These are phyloP conservation scores for Chytriomyces confervae DNA, from an alignment of 192 early-diverging fungal genomes.

Conservation along the genomic window DNA sequence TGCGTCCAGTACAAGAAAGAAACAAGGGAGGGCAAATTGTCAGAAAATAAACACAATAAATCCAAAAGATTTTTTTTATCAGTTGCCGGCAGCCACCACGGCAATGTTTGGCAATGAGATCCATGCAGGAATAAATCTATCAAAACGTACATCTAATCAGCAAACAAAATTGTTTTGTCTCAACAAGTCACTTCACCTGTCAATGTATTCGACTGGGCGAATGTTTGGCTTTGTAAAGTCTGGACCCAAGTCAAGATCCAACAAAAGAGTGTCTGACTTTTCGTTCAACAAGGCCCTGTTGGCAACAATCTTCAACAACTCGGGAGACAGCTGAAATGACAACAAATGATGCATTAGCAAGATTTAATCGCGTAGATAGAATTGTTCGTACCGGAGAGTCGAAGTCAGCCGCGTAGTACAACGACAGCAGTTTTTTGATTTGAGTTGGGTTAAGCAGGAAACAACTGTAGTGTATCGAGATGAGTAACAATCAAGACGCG, in stretches of 20 bases:
- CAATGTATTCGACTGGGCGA: constrained; percentile 69
- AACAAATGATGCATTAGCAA: background rate
- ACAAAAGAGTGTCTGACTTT: constrained; percentile 85
- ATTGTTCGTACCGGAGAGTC: constrained; percentile 72
- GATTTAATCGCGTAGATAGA: constrained; percentile 7
- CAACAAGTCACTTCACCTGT: constrained; percentile 39
- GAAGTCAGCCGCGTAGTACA: constrained; percentile 96
- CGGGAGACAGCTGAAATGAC: constrained; percentile 73
- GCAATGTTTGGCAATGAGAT: constrained; percentile 57
- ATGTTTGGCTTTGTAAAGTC: constrained; percentile 66
- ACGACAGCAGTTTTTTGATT: constrained; percentile 95
- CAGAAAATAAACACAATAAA: no score
- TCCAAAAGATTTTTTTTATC: background rate
- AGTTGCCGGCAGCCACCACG: constrained; percentile 21
- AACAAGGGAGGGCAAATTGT: no score
- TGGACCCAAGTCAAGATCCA: constrained; percentile 77
- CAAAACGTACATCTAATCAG: no score
- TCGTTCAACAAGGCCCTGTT: constrained; percentile 83
- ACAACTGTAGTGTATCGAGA: constrained; percentile 52
- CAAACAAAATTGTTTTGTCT: no score
- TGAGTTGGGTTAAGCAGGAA: constrained; percentile 95
- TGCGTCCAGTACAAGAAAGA: no score
- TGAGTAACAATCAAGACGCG: background rate
- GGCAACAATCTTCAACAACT: constrained; percentile 89
- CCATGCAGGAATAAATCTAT: constrained; percentile 70